phyloP scores from a whole-genome alignment of 495 filamentous ascomycete genomes.

The Hyaloscypha hepaticicola region DNA sequence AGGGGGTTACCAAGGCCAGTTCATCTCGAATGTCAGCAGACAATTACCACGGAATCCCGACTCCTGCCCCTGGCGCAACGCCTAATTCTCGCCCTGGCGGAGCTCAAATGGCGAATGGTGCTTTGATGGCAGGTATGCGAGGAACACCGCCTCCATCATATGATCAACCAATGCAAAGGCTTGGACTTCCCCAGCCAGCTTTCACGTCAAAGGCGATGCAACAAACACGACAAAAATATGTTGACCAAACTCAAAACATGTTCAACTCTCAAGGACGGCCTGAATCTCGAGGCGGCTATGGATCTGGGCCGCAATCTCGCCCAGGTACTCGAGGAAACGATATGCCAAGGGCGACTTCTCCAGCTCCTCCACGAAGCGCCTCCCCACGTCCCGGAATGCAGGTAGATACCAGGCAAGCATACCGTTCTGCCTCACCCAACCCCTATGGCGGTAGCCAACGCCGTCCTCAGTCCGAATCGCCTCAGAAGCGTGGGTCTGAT shows the following conservation, averaged over 20 bases:
- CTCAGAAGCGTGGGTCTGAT: constrained; percentile 54
- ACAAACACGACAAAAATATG: constrained; percentile 82
- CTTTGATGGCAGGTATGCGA: constrained; percentile 51
- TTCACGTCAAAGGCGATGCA: constrained; percentile 93
- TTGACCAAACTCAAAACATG: constrained; percentile 78
- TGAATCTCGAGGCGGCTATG: constrained; percentile 29
- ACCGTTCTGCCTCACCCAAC: constrained; percentile 52
- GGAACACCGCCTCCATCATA: constrained; percentile 86
- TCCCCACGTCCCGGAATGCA: constrained; percentile 51
- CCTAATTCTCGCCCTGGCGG: constrained; percentile 39
- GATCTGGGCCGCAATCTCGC: constrained; percentile 27
- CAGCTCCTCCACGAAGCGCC: constrained; percentile 47
- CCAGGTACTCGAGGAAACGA: constrained; percentile 48
- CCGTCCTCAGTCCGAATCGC: constrained; percentile 32
- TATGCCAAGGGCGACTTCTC: constrained; percentile 50
- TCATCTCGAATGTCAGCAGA: constrained; percentile 85
- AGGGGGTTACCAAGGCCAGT: constrained; percentile 75
- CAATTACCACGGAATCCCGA: constrained; percentile 85
- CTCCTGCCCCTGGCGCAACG: constrained; percentile 64
- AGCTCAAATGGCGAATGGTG: constrained; percentile 50
- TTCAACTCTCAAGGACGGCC: constrained; percentile 44
- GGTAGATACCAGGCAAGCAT: constrained; percentile 37
- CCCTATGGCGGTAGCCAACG: constrained; percentile 47
- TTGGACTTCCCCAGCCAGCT: constrained; percentile 88
- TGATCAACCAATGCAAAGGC: constrained; percentile 69